phyloP scores from a whole-genome alignment of 441 rosid genomes.

The Dalechampia spathulata region DNA sequence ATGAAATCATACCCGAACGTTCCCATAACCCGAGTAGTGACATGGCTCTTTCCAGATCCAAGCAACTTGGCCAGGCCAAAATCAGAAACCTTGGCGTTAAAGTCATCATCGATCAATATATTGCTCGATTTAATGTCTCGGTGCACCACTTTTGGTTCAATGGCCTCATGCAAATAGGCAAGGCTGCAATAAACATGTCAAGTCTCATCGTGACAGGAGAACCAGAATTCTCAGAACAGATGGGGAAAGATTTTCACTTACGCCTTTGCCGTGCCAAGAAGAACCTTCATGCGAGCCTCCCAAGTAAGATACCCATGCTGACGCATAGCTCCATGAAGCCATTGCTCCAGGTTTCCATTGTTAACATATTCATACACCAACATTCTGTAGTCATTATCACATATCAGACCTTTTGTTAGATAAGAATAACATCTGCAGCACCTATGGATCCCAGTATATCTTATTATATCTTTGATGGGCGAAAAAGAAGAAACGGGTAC shows the following conservation, averaged over 20 bases:
- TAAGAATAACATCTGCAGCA: background rate
- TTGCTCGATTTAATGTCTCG: slow-evolving; percentile 96
- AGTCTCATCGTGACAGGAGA: slow-evolving; percentile 11
- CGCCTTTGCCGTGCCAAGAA: slow-evolving; percentile 96
- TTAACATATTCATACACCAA: slow-evolving; percentile 91
- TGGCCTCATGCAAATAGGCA: slow-evolving; percentile 93
- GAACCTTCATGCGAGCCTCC: slow-evolving; percentile 92
- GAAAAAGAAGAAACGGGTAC: slow-evolving; percentile 31
- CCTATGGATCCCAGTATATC: no score
- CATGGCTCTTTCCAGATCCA: slow-evolving; percentile 95
- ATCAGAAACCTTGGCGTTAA: slow-evolving; percentile 91
- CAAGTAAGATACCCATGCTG: slow-evolving; percentile 88
- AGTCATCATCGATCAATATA: slow-evolving; percentile 80
- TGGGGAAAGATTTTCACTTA: slow-evolving; percentile 33
- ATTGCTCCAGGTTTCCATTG: slow-evolving; percentile 93
- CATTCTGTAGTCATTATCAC: slow-evolving; percentile 36
- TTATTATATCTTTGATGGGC: no score
- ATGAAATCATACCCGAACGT: slow-evolving; percentile 67
- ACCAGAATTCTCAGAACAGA: slow-evolving; percentile 2
- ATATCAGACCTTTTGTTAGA: slow-evolving; percentile 1
- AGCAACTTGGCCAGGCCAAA: slow-evolving; percentile 95
- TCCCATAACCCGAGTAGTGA: slow-evolving; percentile 97
- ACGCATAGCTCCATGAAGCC: slow-evolving; percentile 96
- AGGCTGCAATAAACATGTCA: no score
- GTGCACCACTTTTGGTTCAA: slow-evolving; percentile 98